Evolutionary conservation across 2,329 filamentous ascomycete genomes (phyloP), one percentile per base, ranked within the genome.

Genomic region (Neonectria neomacrospora): DNA sequence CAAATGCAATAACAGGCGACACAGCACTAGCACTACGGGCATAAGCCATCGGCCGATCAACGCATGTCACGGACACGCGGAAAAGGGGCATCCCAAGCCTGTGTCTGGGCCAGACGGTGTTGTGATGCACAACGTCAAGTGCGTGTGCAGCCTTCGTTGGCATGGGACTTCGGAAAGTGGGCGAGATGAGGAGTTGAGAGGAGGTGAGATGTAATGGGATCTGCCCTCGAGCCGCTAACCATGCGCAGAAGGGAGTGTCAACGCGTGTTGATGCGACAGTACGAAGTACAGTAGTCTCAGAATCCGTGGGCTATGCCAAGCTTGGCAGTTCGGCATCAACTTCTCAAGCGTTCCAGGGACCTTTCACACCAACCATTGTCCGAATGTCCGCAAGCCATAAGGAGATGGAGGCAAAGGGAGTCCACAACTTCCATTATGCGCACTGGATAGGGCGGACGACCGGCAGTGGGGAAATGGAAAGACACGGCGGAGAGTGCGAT

Each of bases 401-500:
- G 28, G 34, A 52, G 44, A 58, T 41, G 42, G 51, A 55, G 39
- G 53, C 51, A 60, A 67, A 67, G 57, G 56, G 48, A 50, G 57
- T 56, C 61, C 71, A 56, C 45, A 57, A 45, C 42, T 32, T 54
- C 22, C 39, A 34, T n/a, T 26, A 45, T 47, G 26, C 28, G 22
- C n/a, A 41, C 28, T 18, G 28, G 44, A 28, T 28, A 63, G 57
- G 51, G 48, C 58, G 63, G 64, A 66, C 64, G 63, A 56, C 41
- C 56, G 66, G 67, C 64, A 64, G 69, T 71, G 71, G 71, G 55
- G 71, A 62, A 51, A 50, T 52, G 32, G 37, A 37, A 51, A 55
- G 28, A 54, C 32, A 37, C 54, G 63, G 64, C 61, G 61, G 55
- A 65, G 53, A 58, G 56, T 65, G 62, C 54, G 32, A 63, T 41